phyloP scores from a whole-genome alignment of 331 rosid genomes.

The Rosa hybrid region DNA sequence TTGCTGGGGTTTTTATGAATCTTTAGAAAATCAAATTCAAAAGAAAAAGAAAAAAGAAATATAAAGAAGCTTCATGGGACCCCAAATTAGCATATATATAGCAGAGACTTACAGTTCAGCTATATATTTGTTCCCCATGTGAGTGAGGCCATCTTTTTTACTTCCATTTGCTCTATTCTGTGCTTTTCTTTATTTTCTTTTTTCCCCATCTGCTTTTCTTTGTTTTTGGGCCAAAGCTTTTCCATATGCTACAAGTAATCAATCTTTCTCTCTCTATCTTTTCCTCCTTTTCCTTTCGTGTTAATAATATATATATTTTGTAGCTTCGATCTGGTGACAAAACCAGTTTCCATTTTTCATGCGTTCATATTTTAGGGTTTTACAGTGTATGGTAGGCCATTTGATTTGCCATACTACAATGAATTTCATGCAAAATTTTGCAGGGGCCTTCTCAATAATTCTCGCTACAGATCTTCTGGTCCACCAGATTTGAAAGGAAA shows the following conservation, averaged over 20 bases:
- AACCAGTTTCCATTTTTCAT: slow-evolving; percentile 5
- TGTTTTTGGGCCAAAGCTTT: slow-evolving; percentile 17
- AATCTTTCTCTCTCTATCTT: not conserved
- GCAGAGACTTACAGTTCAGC: slow-evolving; percentile 49
- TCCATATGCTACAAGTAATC: slow-evolving; percentile 3
- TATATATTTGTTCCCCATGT: slow-evolving; percentile 54
- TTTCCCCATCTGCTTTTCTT: slow-evolving; percentile 27
- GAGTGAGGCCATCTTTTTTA: slow-evolving; percentile 10
- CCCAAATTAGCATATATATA: slow-evolving; percentile 29
- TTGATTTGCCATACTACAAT: slow-evolving; percentile 15
- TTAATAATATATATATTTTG: not conserved
- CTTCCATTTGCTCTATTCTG: not conserved
- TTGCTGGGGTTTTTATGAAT: slow-evolving; percentile 47
- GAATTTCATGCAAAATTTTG: slow-evolving; percentile 36
- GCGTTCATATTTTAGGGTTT: not conserved
- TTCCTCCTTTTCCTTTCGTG: not conserved
- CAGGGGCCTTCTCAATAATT: not conserved
- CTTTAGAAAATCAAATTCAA: slow-evolving; percentile 26
- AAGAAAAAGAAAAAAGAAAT: slow-evolving; percentile 30
- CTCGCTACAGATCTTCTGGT: slow-evolving; percentile 21
- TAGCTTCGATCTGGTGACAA: not conserved
- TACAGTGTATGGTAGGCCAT: slow-evolving; percentile 6
- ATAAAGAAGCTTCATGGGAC: slow-evolving; percentile 45
- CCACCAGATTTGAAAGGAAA: slow-evolving; percentile 20
- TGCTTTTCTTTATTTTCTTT: not conserved